Conservation (phyloP, 148 eudicot species). For the Vaccinium myrtillus region DNA sequence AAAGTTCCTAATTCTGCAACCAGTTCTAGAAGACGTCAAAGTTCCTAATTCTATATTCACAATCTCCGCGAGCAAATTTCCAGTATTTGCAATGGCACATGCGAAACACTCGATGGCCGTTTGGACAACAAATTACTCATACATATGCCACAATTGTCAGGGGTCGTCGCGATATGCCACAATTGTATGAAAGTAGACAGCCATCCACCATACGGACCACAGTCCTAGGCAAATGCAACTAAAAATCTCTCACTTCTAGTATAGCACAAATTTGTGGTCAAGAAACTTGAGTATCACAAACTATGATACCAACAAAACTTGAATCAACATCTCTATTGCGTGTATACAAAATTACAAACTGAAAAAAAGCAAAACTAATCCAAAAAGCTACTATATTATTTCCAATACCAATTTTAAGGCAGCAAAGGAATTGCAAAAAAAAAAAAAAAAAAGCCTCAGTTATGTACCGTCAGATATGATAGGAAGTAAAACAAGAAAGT, state of each 20-base stretch:
- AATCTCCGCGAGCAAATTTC: not conserved
- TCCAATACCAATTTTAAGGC: not conserved
- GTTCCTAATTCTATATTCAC: not conserved
- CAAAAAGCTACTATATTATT: not conserved
- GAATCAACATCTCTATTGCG: not conserved
- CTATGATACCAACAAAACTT: not conserved
- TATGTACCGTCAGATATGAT: not conserved
- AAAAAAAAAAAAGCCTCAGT: not conserved
- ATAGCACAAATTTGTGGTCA: not conserved
- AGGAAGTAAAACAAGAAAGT: not conserved
- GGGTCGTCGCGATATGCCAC: not conserved
- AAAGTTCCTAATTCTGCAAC: not conserved
- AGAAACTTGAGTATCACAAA: not conserved
- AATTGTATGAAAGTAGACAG: not conserved
- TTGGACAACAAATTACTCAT: too few relatives aligned
- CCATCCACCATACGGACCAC: not conserved
- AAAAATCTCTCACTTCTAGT: not conserved
- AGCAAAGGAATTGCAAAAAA: not conserved
- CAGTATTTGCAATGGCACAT: not conserved
- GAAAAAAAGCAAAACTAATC: constrained; percentile 1
- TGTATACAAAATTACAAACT: not conserved
- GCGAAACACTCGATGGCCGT: too few relatives aligned
- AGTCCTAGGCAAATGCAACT: not conserved
- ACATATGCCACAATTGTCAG: not conserved
- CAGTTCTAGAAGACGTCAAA: not conserved